Conservation (phyloP, 176 grass and related monocot genomes). For the Musa troglodytarum region DNA sequence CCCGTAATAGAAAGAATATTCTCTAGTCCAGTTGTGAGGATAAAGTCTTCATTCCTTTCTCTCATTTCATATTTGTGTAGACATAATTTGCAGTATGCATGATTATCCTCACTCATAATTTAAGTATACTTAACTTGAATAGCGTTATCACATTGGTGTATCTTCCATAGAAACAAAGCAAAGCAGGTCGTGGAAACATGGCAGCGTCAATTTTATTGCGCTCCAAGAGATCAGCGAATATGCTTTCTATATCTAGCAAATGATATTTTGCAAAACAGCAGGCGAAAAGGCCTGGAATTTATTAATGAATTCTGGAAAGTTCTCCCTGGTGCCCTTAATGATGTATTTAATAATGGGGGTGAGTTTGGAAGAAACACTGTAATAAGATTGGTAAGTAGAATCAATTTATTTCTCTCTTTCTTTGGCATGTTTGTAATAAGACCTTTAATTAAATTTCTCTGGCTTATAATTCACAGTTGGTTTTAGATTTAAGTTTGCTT, state of each 20-base stretch:
- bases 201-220: constrained; percentile 46
- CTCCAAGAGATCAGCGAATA: constrained; percentile 41
- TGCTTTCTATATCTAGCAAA: constrained; percentile 87
- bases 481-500: not conserved
- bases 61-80: too few species aligned
- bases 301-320: constrained; percentile 75
- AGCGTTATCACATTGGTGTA: constrained; percentile 90
- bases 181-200: constrained; percentile 72
- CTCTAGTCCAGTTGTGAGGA: too few species aligned
- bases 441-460: too few species aligned
- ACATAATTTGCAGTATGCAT: too few species aligned
- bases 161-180: constrained; percentile 59
- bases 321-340: constrained; percentile 52
- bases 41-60: too few species aligned
- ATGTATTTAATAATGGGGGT: constrained; percentile 38
- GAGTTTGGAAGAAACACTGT: constrained; percentile 45
- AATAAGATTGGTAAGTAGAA: constrained; percentile 56
- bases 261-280: constrained; percentile 89
- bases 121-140: constrained; percentile 6
- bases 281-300: constrained; percentile 52
- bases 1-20: too few species aligned
- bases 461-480: too few species aligned
- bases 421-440: not conserved
- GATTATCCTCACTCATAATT: too few species aligned
- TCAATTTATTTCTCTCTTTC: not conserved